Evolutionary conservation across 2,329 filamentous ascomycete genomes (phyloP), one percentile per base, ranked within the genome.

Genomic region (Knufia fluminis): DNA sequence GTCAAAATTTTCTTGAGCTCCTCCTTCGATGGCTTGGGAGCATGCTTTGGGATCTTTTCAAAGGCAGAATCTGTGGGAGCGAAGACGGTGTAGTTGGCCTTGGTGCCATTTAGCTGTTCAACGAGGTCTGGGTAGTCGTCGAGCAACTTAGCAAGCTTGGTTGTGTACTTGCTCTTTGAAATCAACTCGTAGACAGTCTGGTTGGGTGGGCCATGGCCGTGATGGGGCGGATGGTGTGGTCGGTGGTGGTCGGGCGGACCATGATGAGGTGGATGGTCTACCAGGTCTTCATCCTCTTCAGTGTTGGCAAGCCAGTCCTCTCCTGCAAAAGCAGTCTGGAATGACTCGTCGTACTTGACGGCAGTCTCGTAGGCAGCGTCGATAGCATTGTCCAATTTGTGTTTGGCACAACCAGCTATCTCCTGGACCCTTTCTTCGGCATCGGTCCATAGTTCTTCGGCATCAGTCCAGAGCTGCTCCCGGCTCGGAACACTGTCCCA

Each of bases 151-250:
- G 83, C 80, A 39, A 95, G 83, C 65, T 82, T 85, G 43, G 79
- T 85, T 1, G 86, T 90, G 67, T 86, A 77, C 60, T 89, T 85
- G 70, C 78, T 84, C 59, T 77, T 70, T n/a, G 77, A 71, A 65
- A 95, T 86, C 52, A 90, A 70, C 66, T 94, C 73, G 67, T 90
- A 94, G 39, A 94, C 78, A 17, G 88, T 94, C 62, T 76, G 68
- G 62, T 88, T 84, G 4, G 78, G 71, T 53, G 70, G 69, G 43
- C 63, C 64, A 55, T 72, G 65, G 51, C 68, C 61, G 41, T 38
- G 44, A 54, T 69, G 59, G 24, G 59, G 58, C 48, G 52, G 63
- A 50, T 69, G 66, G 36, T 65, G 64, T 63, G 61, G 64, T 55
- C 47, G 48, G 33, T 46, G 40, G 32, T 42, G 31, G 20, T 52